Conservation (phyloP, 2,329 filamentous ascomycete species). For the Neoscytalidium dimidiatum region DNA sequence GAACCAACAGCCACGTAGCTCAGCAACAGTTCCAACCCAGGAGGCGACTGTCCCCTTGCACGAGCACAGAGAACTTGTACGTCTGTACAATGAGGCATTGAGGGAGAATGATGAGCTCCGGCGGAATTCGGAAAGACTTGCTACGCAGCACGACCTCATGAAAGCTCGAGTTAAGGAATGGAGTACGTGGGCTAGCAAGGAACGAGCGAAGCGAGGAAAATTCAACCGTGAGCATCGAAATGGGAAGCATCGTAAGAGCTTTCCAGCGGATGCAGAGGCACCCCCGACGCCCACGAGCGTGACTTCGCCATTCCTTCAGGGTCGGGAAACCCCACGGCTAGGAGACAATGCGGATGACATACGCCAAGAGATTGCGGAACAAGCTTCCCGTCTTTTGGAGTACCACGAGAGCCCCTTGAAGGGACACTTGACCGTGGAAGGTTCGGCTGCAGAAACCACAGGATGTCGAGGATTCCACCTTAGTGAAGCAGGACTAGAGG, state of each 20-base stretch:
- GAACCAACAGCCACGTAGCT: not conserved
- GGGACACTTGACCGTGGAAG: constrained; percentile 2
- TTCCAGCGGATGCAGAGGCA: not conserved
- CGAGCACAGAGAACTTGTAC: constrained; percentile 30
- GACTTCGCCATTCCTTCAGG: not conserved
- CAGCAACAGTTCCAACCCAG: not conserved
- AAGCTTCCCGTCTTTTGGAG: not conserved
- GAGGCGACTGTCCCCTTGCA: constrained; percentile 23
- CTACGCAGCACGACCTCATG: constrained; percentile 33
- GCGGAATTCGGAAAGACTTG: constrained; percentile 32
- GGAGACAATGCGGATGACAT: not conserved
- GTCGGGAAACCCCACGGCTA: not conserved
- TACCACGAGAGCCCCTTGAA: not conserved
- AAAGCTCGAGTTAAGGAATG: constrained; percentile 42
- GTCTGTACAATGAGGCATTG: not conserved
- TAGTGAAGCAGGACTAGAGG: not conserved
- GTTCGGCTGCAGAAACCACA: not conserved
- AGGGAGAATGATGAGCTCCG: constrained; percentile 28
- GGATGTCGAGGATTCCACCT: too few relatives aligned
- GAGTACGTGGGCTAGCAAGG: constrained; percentile 27
- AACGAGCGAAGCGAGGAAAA: not conserved
- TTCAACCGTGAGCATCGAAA: too few relatives aligned
- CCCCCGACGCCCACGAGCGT: not conserved
- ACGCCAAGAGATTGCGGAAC: not conserved
- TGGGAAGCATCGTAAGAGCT: not conserved